phyloP scores from a whole-genome alignment of 176 grass and related monocot genomes.

The Paspalum notatum region DNA sequence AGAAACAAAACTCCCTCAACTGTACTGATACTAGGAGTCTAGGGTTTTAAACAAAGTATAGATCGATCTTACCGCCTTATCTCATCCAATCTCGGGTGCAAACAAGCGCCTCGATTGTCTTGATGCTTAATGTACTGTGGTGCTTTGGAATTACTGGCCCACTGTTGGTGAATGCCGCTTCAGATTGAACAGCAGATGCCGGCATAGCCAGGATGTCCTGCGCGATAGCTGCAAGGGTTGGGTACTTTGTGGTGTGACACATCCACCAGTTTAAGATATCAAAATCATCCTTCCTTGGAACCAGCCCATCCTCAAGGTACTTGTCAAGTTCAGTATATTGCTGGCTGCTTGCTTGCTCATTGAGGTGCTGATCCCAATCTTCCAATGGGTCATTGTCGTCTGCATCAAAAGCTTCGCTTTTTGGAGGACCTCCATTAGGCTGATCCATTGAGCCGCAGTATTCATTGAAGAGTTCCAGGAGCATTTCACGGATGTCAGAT shows the following conservation, averaged over 20 bases:
- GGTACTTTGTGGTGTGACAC: slow-evolving; percentile 51
- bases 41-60: background rate
- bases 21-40: background rate
- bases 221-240: slow-evolving; percentile 40
- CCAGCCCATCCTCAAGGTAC: slow-evolving; percentile 53
- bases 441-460: slow-evolving; percentile 38
- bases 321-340: slow-evolving; percentile 52
- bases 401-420: slow-evolving; percentile 23
- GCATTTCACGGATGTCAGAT: slow-evolving; percentile 36
- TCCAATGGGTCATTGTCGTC: slow-evolving; percentile 46
- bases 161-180: slow-evolving; percentile 43
- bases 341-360: slow-evolving; percentile 49
- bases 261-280: slow-evolving; percentile 66
- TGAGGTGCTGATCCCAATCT: slow-evolving; percentile 66
- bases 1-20: background rate
- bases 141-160: slow-evolving; percentile 57
- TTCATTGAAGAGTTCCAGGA: slow-evolving; percentile 54
- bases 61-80: slow-evolving; percentile 40
- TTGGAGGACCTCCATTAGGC: background rate
- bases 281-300: slow-evolving; percentile 65
- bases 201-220: slow-evolving; percentile 53
- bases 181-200: slow-evolving; percentile 44
- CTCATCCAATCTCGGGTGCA: slow-evolving; percentile 57
- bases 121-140: slow-evolving; percentile 48
- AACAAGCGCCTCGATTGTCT: slow-evolving; percentile 63